Conservation (phyloP, 176 grass and related monocot species). For the Carex parvula region DNA sequence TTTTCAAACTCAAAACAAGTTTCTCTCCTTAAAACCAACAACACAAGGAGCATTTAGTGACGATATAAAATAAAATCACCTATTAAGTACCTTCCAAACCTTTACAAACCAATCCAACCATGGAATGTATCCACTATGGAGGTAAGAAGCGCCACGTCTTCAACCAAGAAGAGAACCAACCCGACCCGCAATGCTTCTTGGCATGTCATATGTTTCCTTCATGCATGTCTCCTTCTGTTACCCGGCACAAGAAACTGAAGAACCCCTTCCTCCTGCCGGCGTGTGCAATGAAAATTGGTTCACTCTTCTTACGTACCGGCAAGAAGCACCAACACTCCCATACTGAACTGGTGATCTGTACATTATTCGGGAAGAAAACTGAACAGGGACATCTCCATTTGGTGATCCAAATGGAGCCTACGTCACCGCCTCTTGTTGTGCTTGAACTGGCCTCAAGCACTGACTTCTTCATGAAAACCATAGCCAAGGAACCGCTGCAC, state of each 20-base stretch:
- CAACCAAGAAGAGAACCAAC: constrained; percentile 7
- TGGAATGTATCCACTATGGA: background rate
- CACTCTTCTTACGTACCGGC: background rate
- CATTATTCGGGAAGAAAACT: constrained; percentile 13
- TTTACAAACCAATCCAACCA: constrained; percentile 1
- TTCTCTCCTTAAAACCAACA: background rate
- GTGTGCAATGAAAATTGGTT: background rate
- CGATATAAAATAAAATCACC: background rate
- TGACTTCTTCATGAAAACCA: background rate
- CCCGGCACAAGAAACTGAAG: background rate
- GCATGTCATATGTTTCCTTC: background rate
- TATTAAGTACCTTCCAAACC: background rate
- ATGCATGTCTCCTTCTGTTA: background rate
- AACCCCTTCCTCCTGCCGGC: background rate
- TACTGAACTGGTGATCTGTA: background rate
- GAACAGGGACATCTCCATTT: background rate
- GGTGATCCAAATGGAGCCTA: constrained; percentile 18
- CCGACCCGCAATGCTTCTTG: background rate
- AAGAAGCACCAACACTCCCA: background rate
- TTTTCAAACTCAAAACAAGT: background rate
- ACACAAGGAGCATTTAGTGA: constrained; percentile 1
- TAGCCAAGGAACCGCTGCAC: background rate
- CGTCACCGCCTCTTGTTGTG: constrained; percentile 3
- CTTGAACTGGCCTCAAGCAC: constrained; percentile 21
- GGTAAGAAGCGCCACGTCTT: background rate